Percentiles rank a stretch among this genome's conserved stretches.
Evolutionary conservation across 1,139 yeast species (phyloP).

Genomic region (Candida labiduridarum): DNA sequence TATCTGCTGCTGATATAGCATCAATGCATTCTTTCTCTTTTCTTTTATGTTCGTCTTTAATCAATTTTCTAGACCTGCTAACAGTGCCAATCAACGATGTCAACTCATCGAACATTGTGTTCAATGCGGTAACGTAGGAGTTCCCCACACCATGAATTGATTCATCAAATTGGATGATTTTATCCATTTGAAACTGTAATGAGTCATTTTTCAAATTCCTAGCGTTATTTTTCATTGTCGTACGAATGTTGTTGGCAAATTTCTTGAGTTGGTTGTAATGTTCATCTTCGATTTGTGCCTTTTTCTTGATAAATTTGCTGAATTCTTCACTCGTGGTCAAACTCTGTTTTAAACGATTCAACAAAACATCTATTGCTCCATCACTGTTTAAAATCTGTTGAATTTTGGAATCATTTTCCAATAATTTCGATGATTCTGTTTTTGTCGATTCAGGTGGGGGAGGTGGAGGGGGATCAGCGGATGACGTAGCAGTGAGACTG

Average conservation of each 20-base stretch:
- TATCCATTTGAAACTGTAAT: conserved; percentile 65
- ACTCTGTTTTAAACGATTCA: conserved; percentile 76
- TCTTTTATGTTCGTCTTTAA: conserved; percentile 80
- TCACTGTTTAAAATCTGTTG: conserved; percentile 40
- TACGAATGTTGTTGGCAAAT: conserved; percentile 57
- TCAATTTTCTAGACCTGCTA: conserved; percentile 66
- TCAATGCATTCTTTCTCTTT: conserved; percentile 85
- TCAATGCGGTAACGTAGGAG: conserved; percentile 77
- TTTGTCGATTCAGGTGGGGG: background rate
- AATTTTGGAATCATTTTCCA: conserved; percentile 21
- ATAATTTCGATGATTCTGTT: conserved; percentile 11
- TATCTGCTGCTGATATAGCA: conserved; percentile 80
- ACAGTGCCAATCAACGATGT: conserved; percentile 71
- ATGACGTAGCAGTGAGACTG: conserved; percentile 2
- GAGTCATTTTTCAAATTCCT: conserved; percentile 66
- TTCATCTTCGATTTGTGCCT: conserved; percentile 78
- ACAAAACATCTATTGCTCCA: conserved; percentile 59
- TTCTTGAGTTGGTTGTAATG: conserved; percentile 75
- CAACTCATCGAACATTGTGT: conserved; percentile 84
- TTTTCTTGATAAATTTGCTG: conserved; percentile 74
- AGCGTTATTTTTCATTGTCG: conserved; percentile 48
- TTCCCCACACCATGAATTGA: conserved; percentile 70
- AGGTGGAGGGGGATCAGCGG: conserved; percentile 1
- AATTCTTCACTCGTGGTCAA: conserved; percentile 84
- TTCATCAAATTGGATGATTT: conserved; percentile 77